Percentiles rank a stretch among this genome's conserved stretches.
phyloP scores from a whole-genome alignment of 1,284 basidiomycete species.

The Ceratobasidium sp. region DNA sequence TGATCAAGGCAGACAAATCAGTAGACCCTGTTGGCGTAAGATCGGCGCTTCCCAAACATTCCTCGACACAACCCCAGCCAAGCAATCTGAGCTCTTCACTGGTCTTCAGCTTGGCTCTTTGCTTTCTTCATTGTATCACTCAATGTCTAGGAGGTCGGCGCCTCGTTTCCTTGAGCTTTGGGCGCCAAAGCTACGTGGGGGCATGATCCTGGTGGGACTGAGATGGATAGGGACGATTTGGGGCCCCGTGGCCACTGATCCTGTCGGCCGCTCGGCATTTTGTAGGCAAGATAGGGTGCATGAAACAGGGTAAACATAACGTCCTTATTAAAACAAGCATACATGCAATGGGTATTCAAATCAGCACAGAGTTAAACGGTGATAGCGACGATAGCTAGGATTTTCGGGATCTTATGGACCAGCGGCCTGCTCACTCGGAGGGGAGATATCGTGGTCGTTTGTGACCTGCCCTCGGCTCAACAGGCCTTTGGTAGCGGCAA shows the following conservation, averaged over 20 bases:
- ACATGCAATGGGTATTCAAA: neutral
- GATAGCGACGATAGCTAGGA: too few relatives aligned
- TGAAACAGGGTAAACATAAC: neutral
- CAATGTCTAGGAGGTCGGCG: too few relatives aligned
- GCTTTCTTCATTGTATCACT: too few relatives aligned
- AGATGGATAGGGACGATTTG: slow-evolving; percentile 14
- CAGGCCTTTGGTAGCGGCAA: slow-evolving; percentile 48
- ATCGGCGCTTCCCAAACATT: neutral
- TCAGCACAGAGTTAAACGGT: neutral
- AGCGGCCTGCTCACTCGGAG: slow-evolving; percentile 15
- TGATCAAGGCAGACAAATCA: slow-evolving; percentile 18
- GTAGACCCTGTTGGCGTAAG: slow-evolving; percentile 11
- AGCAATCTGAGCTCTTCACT: too few relatives aligned
- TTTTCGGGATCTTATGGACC: neutral
- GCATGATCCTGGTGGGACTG: neutral
- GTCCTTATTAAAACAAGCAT: neutral
- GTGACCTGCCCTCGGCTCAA: slow-evolving; percentile 42
- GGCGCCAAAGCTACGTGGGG: neutral
- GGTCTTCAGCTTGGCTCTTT: too few relatives aligned
- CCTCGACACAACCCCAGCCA: neutral
- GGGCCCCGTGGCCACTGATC: slow-evolving; percentile 2
- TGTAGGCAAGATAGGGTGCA: neutral
- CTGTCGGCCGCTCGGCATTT: too few relatives aligned
- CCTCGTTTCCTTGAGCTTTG: slow-evolving; percentile 7
- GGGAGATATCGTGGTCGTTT: slow-evolving; percentile 15